These are phyloP conservation scores for Solanum etuberosum DNA, from an alignment of 257 asterid species.

Conservation along the genomic window DNA sequence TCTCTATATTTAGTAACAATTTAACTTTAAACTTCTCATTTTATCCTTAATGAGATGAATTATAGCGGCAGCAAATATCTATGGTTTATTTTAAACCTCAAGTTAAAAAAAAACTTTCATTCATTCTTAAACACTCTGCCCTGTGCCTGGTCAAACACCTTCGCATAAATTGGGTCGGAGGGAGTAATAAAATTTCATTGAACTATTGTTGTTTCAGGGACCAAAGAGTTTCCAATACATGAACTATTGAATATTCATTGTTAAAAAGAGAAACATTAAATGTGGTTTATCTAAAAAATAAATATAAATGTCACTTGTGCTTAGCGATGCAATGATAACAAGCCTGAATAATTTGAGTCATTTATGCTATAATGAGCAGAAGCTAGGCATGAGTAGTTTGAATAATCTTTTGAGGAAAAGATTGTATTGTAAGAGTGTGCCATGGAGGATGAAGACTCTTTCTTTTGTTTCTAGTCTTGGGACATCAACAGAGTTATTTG, in stretches of 20 bases:
- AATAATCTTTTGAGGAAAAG: not conserved
- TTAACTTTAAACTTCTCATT: not conserved
- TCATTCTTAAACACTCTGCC: not conserved
- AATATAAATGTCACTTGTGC: not conserved
- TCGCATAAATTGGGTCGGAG: not conserved
- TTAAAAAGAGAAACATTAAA: not conserved
- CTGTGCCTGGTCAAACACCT: not conserved
- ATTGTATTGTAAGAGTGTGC: not conserved
- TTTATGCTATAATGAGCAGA: not conserved
- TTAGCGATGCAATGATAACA: not conserved
- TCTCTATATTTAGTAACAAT: not conserved
- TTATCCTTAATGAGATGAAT: not conserved
- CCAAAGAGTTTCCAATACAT: not conserved
- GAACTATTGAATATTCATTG: not conserved
- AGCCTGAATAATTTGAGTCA: not conserved
- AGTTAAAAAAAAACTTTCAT: not conserved
- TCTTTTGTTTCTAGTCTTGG: not conserved
- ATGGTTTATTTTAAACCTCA: not conserved
- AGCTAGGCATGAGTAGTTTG: not conserved
- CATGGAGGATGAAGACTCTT: not conserved
- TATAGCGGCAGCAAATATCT: not conserved
- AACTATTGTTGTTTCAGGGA: not conserved
- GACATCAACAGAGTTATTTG: not conserved
- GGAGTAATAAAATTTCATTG: not conserved
- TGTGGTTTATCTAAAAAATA: not conserved